These are phyloP conservation scores for Lactarius quietus DNA, from an alignment of 768 basidiomycete genomes.

Conservation along the genomic window DNA sequence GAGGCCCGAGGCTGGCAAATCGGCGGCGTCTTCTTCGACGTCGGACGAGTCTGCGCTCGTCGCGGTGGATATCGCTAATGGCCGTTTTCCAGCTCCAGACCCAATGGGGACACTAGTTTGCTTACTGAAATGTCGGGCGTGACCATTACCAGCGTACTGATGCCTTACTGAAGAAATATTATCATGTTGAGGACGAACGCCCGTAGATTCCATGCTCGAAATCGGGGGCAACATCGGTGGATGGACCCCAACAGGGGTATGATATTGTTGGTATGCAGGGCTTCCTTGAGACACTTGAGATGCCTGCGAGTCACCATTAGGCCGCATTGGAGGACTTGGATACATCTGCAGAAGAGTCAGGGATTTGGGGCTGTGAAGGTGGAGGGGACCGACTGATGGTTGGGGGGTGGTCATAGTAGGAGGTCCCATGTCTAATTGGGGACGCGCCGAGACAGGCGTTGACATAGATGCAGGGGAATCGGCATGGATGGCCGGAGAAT, in stretches of 20 bases:
- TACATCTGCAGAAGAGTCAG: slow-evolving; percentile 20
- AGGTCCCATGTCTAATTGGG: slow-evolving; percentile 28
- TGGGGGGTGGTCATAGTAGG: slow-evolving; percentile 28
- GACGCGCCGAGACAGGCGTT: slow-evolving; percentile 38
- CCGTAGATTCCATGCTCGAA: slow-evolving; percentile 24
- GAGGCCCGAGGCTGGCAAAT: slow-evolving; percentile 74
- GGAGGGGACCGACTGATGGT: slow-evolving; percentile 31
- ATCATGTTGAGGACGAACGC: slow-evolving; percentile 33
- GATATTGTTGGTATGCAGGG: slow-evolving; percentile 21
- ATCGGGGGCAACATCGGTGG: slow-evolving; percentile 24
- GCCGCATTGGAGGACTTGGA: slow-evolving; percentile 13
- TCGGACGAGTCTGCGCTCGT: slow-evolving; percentile 82
- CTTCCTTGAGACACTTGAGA: slow-evolving; percentile 14
- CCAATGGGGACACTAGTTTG: slow-evolving; percentile 25
- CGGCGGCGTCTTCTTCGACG: slow-evolving; percentile 80
- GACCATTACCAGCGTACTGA: slow-evolving; percentile 44
- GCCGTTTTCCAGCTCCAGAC: slow-evolving; percentile 51
- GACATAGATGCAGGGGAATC: slow-evolving; percentile 43
- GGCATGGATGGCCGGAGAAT: slow-evolving; percentile 65
- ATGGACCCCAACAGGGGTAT: slow-evolving; percentile 11
- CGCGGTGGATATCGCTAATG: slow-evolving; percentile 59
- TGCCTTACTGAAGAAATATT: slow-evolving; percentile 62
- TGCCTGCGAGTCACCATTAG: slow-evolving; percentile 8
- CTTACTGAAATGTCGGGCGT: slow-evolving; percentile 26
- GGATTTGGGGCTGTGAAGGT: neutral